Conservation (phyloP, 2,329 filamentous ascomycete genomes). For the Westerdykella sp. region DNA sequence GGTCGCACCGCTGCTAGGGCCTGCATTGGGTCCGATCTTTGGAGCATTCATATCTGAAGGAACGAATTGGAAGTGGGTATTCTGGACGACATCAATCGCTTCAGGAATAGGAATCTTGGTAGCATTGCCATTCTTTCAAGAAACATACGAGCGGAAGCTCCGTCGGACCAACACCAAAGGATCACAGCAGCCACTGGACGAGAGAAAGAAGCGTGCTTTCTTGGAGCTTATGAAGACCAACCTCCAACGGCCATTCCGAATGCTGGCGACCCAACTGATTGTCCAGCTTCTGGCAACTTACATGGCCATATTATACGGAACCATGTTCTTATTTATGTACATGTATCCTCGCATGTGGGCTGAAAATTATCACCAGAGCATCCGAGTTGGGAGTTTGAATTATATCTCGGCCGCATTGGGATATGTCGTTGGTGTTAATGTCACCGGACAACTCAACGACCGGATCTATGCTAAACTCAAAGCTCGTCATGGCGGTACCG, state of each 20-base stretch:
- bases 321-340: conserved; percentile 16
- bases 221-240: conserved; percentile 2
- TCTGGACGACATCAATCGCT: too few relatives aligned
- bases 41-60: too few relatives aligned
- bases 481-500: conserved; percentile 8
- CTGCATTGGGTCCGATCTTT: too few relatives aligned
- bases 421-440: conserved; percentile 42
- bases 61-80: too few relatives aligned
- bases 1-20: too few relatives aligned
- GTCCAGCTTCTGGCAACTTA: conserved; percentile 39
- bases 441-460: conserved; percentile 39
- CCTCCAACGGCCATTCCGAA: conserved; percentile 6
- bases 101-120: too few relatives aligned
- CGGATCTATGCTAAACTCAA: conserved; percentile 33
- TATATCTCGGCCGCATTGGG: conserved; percentile 51
- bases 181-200: not conserved
- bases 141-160: too few relatives aligned
- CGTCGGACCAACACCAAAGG: too few relatives aligned
- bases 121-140: too few relatives aligned
- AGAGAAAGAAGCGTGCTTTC: not conserved
- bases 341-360: conserved; percentile 14
- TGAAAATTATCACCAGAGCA: conserved; percentile 4
- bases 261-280: conserved; percentile 7
- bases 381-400: conserved; percentile 5
- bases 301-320: conserved; percentile 38